Evolutionary conservation across 1,284 basidiomycete species (phyloP).

Genomic region (Austroboletus novae-zelandiae): DNA sequence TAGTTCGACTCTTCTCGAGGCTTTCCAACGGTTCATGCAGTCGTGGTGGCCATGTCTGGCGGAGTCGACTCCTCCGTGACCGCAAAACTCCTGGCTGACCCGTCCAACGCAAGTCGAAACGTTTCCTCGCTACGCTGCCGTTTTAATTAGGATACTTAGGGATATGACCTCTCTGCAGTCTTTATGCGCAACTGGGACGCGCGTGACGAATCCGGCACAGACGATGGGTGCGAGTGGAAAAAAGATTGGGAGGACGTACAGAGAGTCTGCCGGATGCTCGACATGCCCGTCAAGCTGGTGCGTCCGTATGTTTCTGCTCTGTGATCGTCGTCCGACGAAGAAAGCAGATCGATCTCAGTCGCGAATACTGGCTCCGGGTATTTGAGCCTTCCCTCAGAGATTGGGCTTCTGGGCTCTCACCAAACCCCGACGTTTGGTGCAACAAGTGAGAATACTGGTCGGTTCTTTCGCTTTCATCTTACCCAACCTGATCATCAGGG

Average conservation of each 20-base stretch:
- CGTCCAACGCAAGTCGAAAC: slow-evolving; percentile 40
- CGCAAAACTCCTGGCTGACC: slow-evolving; percentile 68
- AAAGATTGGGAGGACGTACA: slow-evolving; percentile 92
- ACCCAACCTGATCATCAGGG: slow-evolving; percentile 42
- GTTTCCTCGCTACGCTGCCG: neutral
- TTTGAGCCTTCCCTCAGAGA: slow-evolving; percentile 79
- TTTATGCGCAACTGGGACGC: slow-evolving; percentile 98
- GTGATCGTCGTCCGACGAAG: slow-evolving; percentile 2
- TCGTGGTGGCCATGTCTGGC: slow-evolving; percentile 92
- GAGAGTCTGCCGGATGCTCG: slow-evolving; percentile 68
- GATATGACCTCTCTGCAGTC: slow-evolving; percentile 80
- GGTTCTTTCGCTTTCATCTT: neutral
- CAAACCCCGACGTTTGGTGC: slow-evolving; percentile 94
- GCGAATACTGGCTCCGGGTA: slow-evolving; percentile 86
- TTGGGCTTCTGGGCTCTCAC: slow-evolving; percentile 80
- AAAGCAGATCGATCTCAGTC: slow-evolving; percentile 73
- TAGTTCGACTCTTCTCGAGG: neutral
- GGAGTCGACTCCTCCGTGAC: slow-evolving; percentile 94
- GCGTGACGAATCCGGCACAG: slow-evolving; percentile 65
- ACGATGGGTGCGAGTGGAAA: slow-evolving; percentile 91
- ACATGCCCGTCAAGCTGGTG: slow-evolving; percentile 59
- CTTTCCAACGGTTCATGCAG: slow-evolving; percentile 37
- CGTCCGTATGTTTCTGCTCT: slow-evolving; percentile 38
- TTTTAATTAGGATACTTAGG: slow-evolving; percentile 39
- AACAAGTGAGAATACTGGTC: slow-evolving; percentile 57